Conservation (phyloP, 1,139 yeast species). For the Debaryomyces singareniensis region DNA sequence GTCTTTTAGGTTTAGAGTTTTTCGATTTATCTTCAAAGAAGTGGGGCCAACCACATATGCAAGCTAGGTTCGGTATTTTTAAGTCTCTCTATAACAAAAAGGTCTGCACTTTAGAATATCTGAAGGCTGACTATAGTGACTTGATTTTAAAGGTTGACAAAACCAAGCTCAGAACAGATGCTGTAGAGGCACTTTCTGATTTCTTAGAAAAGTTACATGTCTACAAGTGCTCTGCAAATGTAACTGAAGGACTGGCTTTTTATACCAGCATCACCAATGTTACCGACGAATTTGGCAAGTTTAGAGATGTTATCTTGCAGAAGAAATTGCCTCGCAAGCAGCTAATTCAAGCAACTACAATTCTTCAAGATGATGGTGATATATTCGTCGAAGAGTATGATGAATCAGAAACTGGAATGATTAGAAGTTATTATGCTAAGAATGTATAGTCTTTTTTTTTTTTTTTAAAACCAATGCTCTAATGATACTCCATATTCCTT, state of each 20-base stretch:
- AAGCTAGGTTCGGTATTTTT: conserved; percentile 81
- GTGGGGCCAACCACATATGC: conserved; percentile 98
- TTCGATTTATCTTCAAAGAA: conserved; percentile 78
- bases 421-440: conserved; percentile 70
- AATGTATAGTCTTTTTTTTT: conserved; percentile 15
- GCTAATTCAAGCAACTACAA: conserved; percentile 75
- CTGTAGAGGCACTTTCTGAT: conserved; percentile 68
- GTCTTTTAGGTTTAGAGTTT: conserved; percentile 71
- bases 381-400: conserved; percentile 65
- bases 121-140: conserved; percentile 49
- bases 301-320: conserved; percentile 59
- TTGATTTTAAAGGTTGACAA: conserved; percentile 54
- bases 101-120: conserved; percentile 47
- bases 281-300: conserved; percentile 53
- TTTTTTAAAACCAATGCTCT: too few relatives aligned
- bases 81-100: conserved; percentile 70
- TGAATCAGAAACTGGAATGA: conserved; percentile 71
- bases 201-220: conserved; percentile 69
- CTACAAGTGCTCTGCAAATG: conserved; percentile 73
- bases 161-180: conserved; percentile 56
- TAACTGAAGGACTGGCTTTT: conserved; percentile 53
- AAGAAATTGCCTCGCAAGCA: conserved; percentile 81
- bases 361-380: conserved; percentile 24
- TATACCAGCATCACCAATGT: conserved; percentile 65
- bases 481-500: too few relatives aligned